Base-by-base conservation (phyloP, 768 basidiomycete species). In the Saitozyma sp. region DNA sequence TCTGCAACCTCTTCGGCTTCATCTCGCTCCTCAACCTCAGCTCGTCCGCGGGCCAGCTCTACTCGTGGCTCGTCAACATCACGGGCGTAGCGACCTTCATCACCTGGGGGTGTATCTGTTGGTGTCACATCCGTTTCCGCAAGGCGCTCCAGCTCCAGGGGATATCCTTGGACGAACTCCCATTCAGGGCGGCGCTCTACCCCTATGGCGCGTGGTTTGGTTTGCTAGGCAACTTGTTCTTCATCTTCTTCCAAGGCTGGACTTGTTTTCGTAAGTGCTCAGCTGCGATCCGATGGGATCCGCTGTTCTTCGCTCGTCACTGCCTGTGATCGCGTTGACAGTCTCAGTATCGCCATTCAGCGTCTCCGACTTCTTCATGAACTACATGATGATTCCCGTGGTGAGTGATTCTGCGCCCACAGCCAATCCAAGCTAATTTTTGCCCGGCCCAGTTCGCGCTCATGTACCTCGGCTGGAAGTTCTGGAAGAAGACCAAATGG, bases 61-160 rank as follows among this genome's bases (percentile, higher is more conserved):
- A 54, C 49, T 10, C 17, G 16, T 67, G 52, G 40, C n/a, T 68
- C 39, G 59, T 64, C 37, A 68, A 64, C 46, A n/a, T 68, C 8
- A 41, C 63, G 1, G 63, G 60, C n/a, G 59, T 65, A 9, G 39
- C 41, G 14, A 62, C 63, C 1, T 65, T 68, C 53, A 10, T 68
- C 51, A 45, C 50, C 9, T 68, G 67, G 67, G 59, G 52, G 17
- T 19, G 37, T 19, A 68, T 68, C 42, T 42, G 65, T 29, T 42
- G 39, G 16, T 48, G 52, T 40, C 61, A 66, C 45, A 64, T 68
- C 46, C 46, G 59, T 14, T 68, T 68, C 59, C 48, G 63, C 17
- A 46, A 46, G 38, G 66, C 56, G 0, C 52, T 54, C 56, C 14
- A 16, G 13, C 40, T 39, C n/a, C 66, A 64, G 48, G 62, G 62